Base-by-base conservation (phyloP, 2,329 filamentous ascomycete genomes). In the Passalora sequoiae region DNA sequence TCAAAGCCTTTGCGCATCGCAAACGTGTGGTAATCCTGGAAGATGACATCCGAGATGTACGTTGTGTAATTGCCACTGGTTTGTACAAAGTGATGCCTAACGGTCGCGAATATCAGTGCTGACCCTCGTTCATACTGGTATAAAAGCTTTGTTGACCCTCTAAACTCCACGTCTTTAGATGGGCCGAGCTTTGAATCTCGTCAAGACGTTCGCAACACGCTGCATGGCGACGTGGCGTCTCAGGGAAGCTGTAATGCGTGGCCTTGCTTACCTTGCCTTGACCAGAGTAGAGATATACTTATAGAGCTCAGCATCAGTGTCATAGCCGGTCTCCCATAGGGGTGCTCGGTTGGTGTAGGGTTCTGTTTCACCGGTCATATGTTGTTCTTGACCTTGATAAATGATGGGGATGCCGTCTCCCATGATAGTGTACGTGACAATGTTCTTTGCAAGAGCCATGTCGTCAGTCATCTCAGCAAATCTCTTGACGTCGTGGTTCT, bases 1-100 rank as follows among this genome's bases (percentile, higher is more conserved):
- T 53, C 51, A 8, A 56, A 58, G 3, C 69, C 71, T 45, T 71
- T 69, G 13, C 70, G 66, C 58, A 74, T 67, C 3, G 66, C 71
- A 9, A 75, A 51, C 7, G 66, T 69, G 28, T 65, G 62, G 4
- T 56, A 54, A 33, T 74, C 69, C 36, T 63, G 62, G 53, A 70
- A 74, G 45, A 74, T 64, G 5, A 68, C 59, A 16, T 62, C 60
- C 42, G 66, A 66, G 53, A 68, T 62, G 45, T 66, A 69, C 0
- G 59, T 66, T 6, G 70, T 50, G 49, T 74, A 75, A 10, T 53
- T 55, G 4, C 48, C 43, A 33, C 70, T 67, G 3, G 57, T 53
- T 3, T 44, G 46, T 13, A 74, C 60, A 2, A 68, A 71, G 10
- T 65, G 64, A 38, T 66, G 68, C 8, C n/a, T n/a, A n/a, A n/a